Base-by-base conservation (phyloP, 176 grass and related monocot species). In the Lolium rigidum region DNA sequence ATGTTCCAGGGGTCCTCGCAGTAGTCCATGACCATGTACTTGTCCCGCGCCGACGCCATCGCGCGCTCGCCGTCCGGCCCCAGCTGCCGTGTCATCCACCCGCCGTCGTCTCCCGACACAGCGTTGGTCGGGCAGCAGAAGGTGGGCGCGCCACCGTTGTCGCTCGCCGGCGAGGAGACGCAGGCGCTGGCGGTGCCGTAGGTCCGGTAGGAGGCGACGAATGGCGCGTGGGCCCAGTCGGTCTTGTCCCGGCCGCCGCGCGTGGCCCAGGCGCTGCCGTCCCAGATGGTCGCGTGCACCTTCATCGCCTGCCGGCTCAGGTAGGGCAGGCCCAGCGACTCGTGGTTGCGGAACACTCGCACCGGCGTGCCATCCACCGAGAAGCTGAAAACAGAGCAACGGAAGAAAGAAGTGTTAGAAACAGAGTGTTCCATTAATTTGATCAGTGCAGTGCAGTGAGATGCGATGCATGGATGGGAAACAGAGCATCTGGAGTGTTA, bases 1-100 rank as follows among this genome's bases (percentile, higher is more conserved):
- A 76, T 2, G 2, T 73, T 70, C 77, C 59, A 78, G 15, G 41
- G 50, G 69, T 92, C 85, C 9, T 21, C 7, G 79, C 92, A 92
- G 74, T 92, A 92, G 73, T 92, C 54, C 44, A 92, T 82, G 24
- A 92, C 62, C 87, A 87, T 90, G 77, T 90, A 82, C 22, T 77
- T 86, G 13, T 59, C 69, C 10, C 86, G 31, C 43, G 68, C 74
- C 81, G 37, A 74, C 60, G 72, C 73, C n/a, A 96, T 10, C 59
- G 52, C 51, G 76, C 76, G 12, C 65, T 51, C 51, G 64, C 84
- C 85, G 12, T 10, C 21, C 20, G 58, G 10, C 10, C 83, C 76
- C 57, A 84, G 75, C 31, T 31, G 25, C 65, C 79, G 61, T 47
- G 52, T n/a, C 63, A 81, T 89, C 86, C 91, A 90, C 21, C 25